Conservation (phyloP, 495 filamentous ascomycete species). For the Penicillium paxilli region DNA sequence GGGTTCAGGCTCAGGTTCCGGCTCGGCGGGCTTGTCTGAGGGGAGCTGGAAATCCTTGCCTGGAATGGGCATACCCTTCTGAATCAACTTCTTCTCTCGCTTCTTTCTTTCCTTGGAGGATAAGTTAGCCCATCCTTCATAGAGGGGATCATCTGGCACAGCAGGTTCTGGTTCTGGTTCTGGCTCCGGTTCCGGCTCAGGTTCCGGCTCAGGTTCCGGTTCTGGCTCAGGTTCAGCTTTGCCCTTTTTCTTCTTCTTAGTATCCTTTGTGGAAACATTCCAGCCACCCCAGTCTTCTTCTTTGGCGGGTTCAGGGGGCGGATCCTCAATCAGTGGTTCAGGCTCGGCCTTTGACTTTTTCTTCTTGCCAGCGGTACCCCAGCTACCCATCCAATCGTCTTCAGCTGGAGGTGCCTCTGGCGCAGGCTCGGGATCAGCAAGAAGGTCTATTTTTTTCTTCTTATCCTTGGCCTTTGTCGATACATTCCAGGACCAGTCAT, state of each 20-base stretch:
- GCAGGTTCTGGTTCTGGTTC: constrained; percentile 27
- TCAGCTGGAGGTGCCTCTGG: constrained; percentile 22
- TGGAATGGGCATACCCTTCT: constrained; percentile 22
- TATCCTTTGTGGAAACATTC: constrained; percentile 19
- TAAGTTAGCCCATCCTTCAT: constrained; percentile 35
- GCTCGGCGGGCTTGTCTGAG: constrained; percentile 15
- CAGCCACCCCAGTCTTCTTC: constrained; percentile 48
- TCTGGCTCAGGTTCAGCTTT: constrained; percentile 24
- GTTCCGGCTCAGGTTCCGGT: constrained; percentile 26
- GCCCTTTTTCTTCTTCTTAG: constrained; percentile 27
- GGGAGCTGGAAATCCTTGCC: constrained; percentile 35
- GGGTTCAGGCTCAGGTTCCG: constrained; percentile 7
- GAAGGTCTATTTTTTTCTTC: constrained; percentile 37
- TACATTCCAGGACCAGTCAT: constrained; percentile 31
- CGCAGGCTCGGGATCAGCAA: constrained; percentile 26
- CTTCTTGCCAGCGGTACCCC: constrained; percentile 37
- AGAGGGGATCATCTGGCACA: constrained; percentile 37
- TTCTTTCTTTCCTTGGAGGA: constrained; percentile 42
- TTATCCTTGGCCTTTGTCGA: constrained; percentile 38
- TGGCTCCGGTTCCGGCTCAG: constrained; percentile 30
- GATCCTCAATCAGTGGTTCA: constrained; percentile 31
- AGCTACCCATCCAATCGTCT: constrained; percentile 30
- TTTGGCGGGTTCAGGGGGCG: constrained; percentile 29
- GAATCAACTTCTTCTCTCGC: constrained; percentile 35
- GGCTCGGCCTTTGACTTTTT: constrained; percentile 33